These are phyloP conservation scores for Termitomyces eurrhizus DNA, from an alignment of 768 basidiomycete species.

Conservation along the genomic window DNA sequence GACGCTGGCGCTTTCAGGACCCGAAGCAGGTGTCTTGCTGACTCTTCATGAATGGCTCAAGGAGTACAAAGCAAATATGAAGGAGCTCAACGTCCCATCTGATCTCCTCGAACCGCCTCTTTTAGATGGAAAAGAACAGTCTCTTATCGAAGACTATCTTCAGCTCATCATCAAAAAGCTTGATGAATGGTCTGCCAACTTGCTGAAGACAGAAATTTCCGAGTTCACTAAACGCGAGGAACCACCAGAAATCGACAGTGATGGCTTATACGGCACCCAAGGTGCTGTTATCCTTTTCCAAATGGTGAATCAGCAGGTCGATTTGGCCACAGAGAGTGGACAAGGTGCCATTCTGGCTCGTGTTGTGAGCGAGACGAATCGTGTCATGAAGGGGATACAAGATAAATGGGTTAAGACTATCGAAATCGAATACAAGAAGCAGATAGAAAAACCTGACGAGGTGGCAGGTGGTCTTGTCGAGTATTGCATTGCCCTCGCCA, in stretches of 20 bases:
- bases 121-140: constrained; percentile 93
- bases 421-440: constrained; percentile 83
- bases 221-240: constrained; percentile 82
- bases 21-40: constrained; percentile 86
- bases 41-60: constrained; percentile 92
- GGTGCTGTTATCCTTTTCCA: constrained; percentile 95
- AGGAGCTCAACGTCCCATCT: constrained; percentile 79
- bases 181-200: constrained; percentile 93
- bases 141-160: constrained; percentile 93
- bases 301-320: constrained; percentile 97
- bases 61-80: constrained; percentile 94
- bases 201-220: constrained; percentile 86
- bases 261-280: constrained; percentile 87
- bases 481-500: constrained; percentile 94
- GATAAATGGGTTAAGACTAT: constrained; percentile 83
- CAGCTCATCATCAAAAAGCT: constrained; percentile 90
- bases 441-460: constrained; percentile 85
- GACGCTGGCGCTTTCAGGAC: constrained; percentile 63
- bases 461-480: constrained; percentile 86
- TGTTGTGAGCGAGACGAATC: constrained; percentile 83
- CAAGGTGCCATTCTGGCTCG: constrained; percentile 91
- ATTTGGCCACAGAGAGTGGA: constrained; percentile 91
- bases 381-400: constrained; percentile 87
- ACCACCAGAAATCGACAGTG: constrained; percentile 85
- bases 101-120: constrained; percentile 86